These are phyloP conservation scores for Leishmania gerbilli DNA, from an alignment of 208 protist species.

Conservation along the genomic window DNA sequence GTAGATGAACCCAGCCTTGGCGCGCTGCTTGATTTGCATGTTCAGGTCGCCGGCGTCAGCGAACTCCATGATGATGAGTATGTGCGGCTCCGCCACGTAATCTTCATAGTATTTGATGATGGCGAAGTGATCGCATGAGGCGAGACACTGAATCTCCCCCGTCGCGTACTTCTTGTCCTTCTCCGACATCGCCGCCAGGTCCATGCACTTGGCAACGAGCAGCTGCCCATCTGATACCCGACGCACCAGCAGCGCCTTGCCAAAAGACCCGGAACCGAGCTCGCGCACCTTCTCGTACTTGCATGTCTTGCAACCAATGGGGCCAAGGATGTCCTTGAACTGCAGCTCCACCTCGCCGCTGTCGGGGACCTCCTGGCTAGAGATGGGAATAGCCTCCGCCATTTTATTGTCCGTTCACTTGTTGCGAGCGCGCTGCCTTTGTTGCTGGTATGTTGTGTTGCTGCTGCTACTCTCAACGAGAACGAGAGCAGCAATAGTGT, in stretches of 20 bases:
- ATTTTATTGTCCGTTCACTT: slow-evolving; percentile 1
- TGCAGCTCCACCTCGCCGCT: slow-evolving; percentile 16
- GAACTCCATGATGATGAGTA: slow-evolving; percentile 89
- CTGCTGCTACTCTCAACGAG: neutral
- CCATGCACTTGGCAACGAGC: slow-evolving; percentile 91
- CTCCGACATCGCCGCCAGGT: slow-evolving; percentile 77
- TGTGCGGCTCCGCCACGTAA: slow-evolving; percentile 57
- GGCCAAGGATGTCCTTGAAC: slow-evolving; percentile 49
- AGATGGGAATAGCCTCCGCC: slow-evolving; percentile 38
- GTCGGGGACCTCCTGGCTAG: slow-evolving; percentile 30
- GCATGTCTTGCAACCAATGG: slow-evolving; percentile 35
- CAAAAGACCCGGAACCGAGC: slow-evolving; percentile 90
- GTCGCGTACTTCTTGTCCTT: slow-evolving; percentile 90
- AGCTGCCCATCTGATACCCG: slow-evolving; percentile 71
- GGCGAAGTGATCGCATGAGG: slow-evolving; percentile 83
- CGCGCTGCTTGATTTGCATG: slow-evolving; percentile 78
- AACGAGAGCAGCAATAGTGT: neutral
- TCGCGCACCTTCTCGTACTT: slow-evolving; percentile 51
- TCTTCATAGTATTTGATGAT: slow-evolving; percentile 90
- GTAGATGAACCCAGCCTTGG: slow-evolving; percentile 49
- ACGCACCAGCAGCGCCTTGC: slow-evolving; percentile 67
- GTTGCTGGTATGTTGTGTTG: neutral
- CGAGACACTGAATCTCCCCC: slow-evolving; percentile 92
- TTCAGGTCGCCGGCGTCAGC: slow-evolving; percentile 85
- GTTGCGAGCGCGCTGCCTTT: neutral